A percentile compares a stretch with the other conserved stretches of the same genome.
Conservation (phyloP, 2,329 filamentous ascomycete genomes). For the Polytolypa hystricis region DNA sequence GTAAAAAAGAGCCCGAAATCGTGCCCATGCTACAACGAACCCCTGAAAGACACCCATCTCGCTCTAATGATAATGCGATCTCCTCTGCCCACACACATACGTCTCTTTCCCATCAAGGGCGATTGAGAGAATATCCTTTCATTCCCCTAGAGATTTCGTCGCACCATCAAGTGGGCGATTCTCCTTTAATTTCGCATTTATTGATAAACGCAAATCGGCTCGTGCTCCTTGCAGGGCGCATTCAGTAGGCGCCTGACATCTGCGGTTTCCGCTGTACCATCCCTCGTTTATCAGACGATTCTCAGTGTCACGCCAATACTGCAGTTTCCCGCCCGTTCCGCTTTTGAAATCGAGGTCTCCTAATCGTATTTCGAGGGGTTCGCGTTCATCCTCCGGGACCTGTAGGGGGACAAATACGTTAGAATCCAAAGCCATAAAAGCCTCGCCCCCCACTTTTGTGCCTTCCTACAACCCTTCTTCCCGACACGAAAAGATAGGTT, state of each 20-base stretch:
- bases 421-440: constrained; percentile 1
- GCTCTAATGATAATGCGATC: no score
- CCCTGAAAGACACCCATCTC: no score
- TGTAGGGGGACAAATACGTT: constrained; percentile 10
- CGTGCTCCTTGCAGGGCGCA: constrained; percentile 21
- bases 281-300: constrained; percentile 51
- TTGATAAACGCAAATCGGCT: not conserved
- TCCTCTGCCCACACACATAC: no score
- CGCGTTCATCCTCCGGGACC: constrained; percentile 24
- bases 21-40: no score
- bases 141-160: no score
- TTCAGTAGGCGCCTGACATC: constrained; percentile 18
- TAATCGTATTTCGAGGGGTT: constrained; percentile 41
- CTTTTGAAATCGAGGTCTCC: constrained; percentile 73
- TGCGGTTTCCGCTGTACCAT: constrained; percentile 48
- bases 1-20: no score
- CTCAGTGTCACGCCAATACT: constrained; percentile 59
- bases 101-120: no score
- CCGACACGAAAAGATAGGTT: no score
- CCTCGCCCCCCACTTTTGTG: no score
- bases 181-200: not conserved
- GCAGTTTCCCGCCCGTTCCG: constrained; percentile 48
- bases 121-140: no score
- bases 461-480: no score
- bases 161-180: no score